Base-by-base conservation (phyloP, 169 alveolate species). In the Cryptosporidium bovis region DNA sequence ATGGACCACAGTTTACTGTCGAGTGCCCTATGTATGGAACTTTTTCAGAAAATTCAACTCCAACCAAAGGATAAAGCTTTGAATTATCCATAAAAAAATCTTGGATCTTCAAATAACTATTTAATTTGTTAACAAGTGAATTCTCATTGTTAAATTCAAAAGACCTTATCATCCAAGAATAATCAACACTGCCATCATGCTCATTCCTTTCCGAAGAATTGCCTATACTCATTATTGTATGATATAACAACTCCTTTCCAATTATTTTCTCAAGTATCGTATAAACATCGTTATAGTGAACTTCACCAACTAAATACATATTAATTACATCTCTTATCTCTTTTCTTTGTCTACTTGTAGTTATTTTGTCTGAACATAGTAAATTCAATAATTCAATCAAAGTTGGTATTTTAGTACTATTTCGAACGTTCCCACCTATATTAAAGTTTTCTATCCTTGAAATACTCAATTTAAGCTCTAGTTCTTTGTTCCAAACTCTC, bases 311-410 rank as follows among this genome's bases (percentile, higher is more conserved):
- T 60, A 95, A 90, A 64, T 94, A 95, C 77, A 93, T 95, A 6
- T 96, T 93, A 1, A 95, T 95, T 18, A 93, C 91, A 24, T 96
- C 97, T 34, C 98, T 84, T 46, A 95, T 95, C 87, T 96, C 93
- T 71, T 93, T 94, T n/a, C 98, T 82, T 91, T 95, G 98, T 62
- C 94, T 95, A 7, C 95, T 96, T 3, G 98, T 95, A 1, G 98
- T 95, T 44, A 94, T 90, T 53, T 93, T 92, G 62, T 94, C 95
- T 62, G 93, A 94, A 50, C 97, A 95, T 65, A 95, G 66, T 34
- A 91, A 96, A 68, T 92, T 95, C 36, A 95, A 90, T 90, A 95
- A 68, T 56, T 92, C 93, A 64, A 95, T 93, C n/a, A 95, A 82
- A 33, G 97, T 95, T 27, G 97, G 97, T 34, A 77, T 53, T n/a